Evolutionary conservation across 139 green algal species (phyloP).

Genomic region (Chlorella sorokiniana): DNA sequence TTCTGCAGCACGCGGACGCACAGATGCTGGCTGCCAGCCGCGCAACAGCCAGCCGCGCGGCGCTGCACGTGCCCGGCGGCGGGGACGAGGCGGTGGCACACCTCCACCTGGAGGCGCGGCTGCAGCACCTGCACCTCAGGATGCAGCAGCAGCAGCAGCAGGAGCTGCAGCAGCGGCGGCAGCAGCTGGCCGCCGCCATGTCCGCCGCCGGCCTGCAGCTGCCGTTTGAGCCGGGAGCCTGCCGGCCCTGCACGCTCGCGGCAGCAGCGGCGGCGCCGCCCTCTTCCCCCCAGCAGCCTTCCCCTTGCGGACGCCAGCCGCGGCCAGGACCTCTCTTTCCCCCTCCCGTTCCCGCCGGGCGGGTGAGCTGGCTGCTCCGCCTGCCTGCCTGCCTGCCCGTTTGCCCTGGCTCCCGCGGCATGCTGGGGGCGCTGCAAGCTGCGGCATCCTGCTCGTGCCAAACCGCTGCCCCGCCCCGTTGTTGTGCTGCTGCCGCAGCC

Average conservation of each 20-base stretch:
- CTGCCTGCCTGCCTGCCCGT: too few relatives aligned
- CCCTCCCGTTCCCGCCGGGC: too few relatives aligned
- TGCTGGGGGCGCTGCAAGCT: too few relatives aligned
- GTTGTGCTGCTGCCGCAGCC: background rate
- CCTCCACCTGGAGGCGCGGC: background rate
- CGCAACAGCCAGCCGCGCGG: background rate
- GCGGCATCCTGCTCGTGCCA: background rate
- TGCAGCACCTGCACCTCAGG: background rate
- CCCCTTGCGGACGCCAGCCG: background rate
- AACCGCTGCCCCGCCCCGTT: background rate
- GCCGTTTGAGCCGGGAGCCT: too few relatives aligned
- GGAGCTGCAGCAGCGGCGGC: background rate
- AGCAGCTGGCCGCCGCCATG: background rate
- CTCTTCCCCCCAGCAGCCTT: background rate
- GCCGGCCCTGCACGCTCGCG: too few relatives aligned
- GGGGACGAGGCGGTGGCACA: background rate
- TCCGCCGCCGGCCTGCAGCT: too few relatives aligned
- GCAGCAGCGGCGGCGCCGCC: background rate
- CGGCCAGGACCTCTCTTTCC: too few relatives aligned
- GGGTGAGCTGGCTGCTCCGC: too few relatives aligned
- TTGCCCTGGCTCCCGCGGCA: too few relatives aligned
- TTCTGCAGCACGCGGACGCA: background rate
- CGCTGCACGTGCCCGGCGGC: background rate
- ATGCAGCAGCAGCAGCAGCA: background rate
- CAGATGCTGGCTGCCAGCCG: constrained; percentile 9